Base-by-base conservation (phyloP, 2,329 filamentous ascomycete species). In the Fusarium praegraminearum region DNA sequence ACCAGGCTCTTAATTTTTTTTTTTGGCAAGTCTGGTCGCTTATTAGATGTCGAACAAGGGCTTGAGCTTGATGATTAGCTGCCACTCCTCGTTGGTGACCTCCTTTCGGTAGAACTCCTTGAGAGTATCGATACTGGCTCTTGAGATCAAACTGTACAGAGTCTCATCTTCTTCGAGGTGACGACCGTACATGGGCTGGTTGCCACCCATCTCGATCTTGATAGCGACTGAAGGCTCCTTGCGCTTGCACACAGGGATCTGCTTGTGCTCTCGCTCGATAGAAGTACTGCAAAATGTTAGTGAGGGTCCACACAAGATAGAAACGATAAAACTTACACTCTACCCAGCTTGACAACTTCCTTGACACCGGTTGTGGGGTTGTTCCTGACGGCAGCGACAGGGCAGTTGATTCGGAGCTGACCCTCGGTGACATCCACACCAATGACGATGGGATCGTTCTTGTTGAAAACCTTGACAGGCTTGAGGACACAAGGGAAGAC, bases 241-340 rank as follows among this genome's bases (percentile, higher is more conserved):
- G 83, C 94, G 95, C 82, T 99, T 99, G 85, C 93, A 97, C 61
- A 97, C 86, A 12, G 86, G 88, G 72, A 99, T 91, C 70, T 96
- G 90, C 84, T 99, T 99, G 87, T 99, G 96, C 73, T 99, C 97
- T 78, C 97, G 91, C 81, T 99, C 95, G 77, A 99, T 99, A 3
- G 92, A 94, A 58, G 93, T 93, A n/a, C 94, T 97, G 76, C 61
- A 35, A 20, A 33, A 22, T 18, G 73, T 82, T 71, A 82, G 74
- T 56, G n/a, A 12, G n/a, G n/a, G 18, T 79, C 74, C 77, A 9
- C 12, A 7, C 8, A 20, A 15, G 30, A 10, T 63, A 41, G 13
- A 7, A n/a, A 20, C 7, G 28, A 22, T 43, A 41, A 49, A 20
- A 90, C 93, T 86, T 90, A 97, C 93, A 99, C 96, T 92, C 96